Base-by-base conservation (phyloP, 345 rosid species). In the Mallotus nudiflorus region DNA sequence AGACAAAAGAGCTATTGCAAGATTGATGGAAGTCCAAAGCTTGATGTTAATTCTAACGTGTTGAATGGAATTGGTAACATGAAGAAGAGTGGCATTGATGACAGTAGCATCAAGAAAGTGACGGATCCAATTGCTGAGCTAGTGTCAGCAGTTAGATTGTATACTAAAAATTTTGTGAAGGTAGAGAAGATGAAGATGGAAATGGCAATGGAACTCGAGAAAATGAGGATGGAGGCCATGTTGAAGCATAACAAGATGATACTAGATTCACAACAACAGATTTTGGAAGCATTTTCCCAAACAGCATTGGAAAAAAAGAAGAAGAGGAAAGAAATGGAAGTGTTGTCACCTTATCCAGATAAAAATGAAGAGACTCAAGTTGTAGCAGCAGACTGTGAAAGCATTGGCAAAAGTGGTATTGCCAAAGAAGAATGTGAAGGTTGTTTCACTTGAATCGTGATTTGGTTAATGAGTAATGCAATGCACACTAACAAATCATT, bases 101-200 rank as follows among this genome's bases (percentile, higher is more conserved):
- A 69, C 44, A 69, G 63, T 28, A 73, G 69, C 61, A 75, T 69
- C 50, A 82, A 76, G 66, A 82, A 73, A 67, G 85, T 63, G 63
- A 37, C 62, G 6, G 89, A 83, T 66, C 84, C 91, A 3, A 33
- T 86, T 28, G 75, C 77, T n/a, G 89, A 86, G 70, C 69, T 87
- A 71, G 92, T 80, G 33, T 77, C 88, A 24, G 84, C 96, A 2
- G 78, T 87, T 33, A 85, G 82, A 63, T 50, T 79, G 77, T 74
- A 82, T 74, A 77, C 87, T 1, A 84, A 84, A 64, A 77, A 75
- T 78, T 90, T 86, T 82, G 82, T 82, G 74, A 82, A 78, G 77
- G 79, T 85, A 57, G 96, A 89, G 85, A 82, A 80, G 80, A 83
- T 82, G 80, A 90, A 89, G 85, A 83, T 89, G 84, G 89, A 89